A percentile compares a stretch with the other conserved stretches of the same genome.
These are phyloP conservation scores for Cercospora citrullina DNA, from an alignment of 2,329 filamentous ascomycete genomes.

Conservation along the genomic window DNA sequence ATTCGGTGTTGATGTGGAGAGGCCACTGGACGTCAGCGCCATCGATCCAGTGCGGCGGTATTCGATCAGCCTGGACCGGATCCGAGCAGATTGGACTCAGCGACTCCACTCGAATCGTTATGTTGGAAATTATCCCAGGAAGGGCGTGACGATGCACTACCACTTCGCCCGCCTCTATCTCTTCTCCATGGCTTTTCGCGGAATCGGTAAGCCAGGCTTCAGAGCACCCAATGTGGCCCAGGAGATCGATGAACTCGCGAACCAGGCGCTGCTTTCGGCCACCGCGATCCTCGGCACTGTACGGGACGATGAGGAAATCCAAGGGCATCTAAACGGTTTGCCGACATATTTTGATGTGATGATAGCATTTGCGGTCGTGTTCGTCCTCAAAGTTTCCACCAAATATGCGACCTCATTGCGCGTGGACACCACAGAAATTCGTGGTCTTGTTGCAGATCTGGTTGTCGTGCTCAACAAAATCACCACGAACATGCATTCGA, in stretches of 20 bases:
- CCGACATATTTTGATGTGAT: constrained; percentile 39
- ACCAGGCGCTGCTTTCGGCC: constrained; percentile 32
- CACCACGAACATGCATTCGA: constrained; percentile 35
- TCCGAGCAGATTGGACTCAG: constrained; percentile 34
- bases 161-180: constrained; percentile 36
- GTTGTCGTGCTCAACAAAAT: constrained; percentile 33
- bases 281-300: constrained; percentile 32
- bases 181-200: constrained; percentile 34
- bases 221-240: constrained; percentile 30
- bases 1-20: constrained; percentile 36
- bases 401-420: constrained; percentile 33
- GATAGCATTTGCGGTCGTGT: constrained; percentile 37
- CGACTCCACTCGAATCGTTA: constrained; percentile 31
- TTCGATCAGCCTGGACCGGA: constrained; percentile 30
- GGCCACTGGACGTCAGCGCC: constrained; percentile 32
- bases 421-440: constrained; percentile 33
- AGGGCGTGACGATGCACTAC: constrained; percentile 34
- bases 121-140: constrained; percentile 34
- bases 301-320: constrained; percentile 32
- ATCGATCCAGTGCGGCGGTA: constrained; percentile 38
- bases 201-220: constrained; percentile 30
- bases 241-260: constrained; percentile 36
- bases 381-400: constrained; percentile 37
- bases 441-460: constrained; percentile 29
- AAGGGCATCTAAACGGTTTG: constrained; percentile 33